Evolutionary conservation across 2,329 filamentous ascomycete genomes (phyloP).

Genomic region (Sordariomycetes sp.): DNA sequence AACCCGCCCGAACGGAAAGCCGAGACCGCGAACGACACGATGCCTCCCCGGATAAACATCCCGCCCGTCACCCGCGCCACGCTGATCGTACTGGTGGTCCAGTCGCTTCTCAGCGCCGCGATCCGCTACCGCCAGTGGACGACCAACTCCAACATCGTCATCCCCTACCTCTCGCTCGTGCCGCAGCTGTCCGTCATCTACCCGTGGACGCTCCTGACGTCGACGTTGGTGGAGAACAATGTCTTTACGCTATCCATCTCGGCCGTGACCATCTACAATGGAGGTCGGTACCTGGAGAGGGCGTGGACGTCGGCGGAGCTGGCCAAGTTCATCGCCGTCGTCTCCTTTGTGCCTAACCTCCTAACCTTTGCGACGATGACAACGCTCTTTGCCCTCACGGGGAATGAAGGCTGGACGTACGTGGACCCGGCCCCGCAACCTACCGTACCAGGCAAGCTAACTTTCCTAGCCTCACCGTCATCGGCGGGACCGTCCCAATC

Average conservation of each 20-base stretch:
- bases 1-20: background rate
- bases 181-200: slow-evolving; percentile 75
- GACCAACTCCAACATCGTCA: slow-evolving; percentile 49
- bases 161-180: slow-evolving; percentile 79
- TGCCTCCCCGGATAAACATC: slow-evolving; percentile 80
- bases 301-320: slow-evolving; percentile 91
- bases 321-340: slow-evolving; percentile 73
- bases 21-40: slow-evolving; percentile 18
- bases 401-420: slow-evolving; percentile 56
- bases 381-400: slow-evolving; percentile 57
- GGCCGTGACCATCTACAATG: slow-evolving; percentile 71
- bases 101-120: slow-evolving; percentile 72
- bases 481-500: slow-evolving; percentile 78
- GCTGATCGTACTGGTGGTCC: slow-evolving; percentile 58
- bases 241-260: slow-evolving; percentile 74
- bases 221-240: slow-evolving; percentile 86
- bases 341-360: slow-evolving; percentile 68
- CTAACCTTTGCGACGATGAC: slow-evolving; percentile 62
- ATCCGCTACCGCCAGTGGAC: slow-evolving; percentile 62
- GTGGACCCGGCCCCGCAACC: slow-evolving; percentile 16
- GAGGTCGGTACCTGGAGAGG: slow-evolving; percentile 86
- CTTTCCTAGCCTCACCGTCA: slow-evolving; percentile 54
- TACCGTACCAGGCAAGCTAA: slow-evolving; percentile 7
- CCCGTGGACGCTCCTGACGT: slow-evolving; percentile 83
- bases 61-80: slow-evolving; percentile 80